Evolutionary conservation across 2,329 filamentous ascomycete species (phyloP).

Genomic region (Davidsoniella eucalypti): DNA sequence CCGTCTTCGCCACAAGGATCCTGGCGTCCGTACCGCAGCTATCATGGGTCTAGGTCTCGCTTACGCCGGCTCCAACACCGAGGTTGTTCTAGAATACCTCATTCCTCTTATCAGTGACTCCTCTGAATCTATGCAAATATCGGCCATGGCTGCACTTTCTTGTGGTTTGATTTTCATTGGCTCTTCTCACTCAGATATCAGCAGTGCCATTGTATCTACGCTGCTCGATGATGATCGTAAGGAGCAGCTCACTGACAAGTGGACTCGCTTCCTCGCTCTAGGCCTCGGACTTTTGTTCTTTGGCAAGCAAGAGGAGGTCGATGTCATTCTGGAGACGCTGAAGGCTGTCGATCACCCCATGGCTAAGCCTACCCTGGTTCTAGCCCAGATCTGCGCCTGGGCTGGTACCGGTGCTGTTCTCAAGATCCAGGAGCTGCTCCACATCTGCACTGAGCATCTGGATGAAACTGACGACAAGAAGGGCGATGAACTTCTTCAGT

Average conservation of each 20-base stretch:
- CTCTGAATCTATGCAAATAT: constrained; percentile 79
- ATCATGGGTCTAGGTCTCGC: constrained; percentile 94
- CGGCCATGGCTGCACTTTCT: constrained; percentile 85
- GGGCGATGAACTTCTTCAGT: constrained; percentile 85
- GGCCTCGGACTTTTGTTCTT: constrained; percentile 91
- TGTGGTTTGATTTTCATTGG: constrained; percentile 86
- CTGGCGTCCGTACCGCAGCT: constrained; percentile 61
- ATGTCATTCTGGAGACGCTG: constrained; percentile 88
- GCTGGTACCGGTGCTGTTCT: constrained; percentile 92
- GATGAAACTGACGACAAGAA: constrained; percentile 91
- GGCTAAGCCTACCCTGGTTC: constrained; percentile 84
- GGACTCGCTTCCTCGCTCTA: constrained; percentile 91
- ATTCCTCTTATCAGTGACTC: constrained; percentile 78
- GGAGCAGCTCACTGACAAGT: constrained; percentile 89
- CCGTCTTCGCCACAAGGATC: constrained; percentile 63
- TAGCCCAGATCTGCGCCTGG: constrained; percentile 95
- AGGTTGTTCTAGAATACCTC: constrained; percentile 69
- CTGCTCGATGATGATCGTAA: constrained; percentile 86
- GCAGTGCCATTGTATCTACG: constrained; percentile 79
- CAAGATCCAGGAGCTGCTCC: constrained; percentile 91
- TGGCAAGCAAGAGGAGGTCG: constrained; percentile 94
- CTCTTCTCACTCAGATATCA: constrained; percentile 78
- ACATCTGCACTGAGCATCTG: constrained; percentile 95
- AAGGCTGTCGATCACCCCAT: constrained; percentile 96
- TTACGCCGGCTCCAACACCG: constrained; percentile 87